These are phyloP conservation scores for Hyphodiscus hymeniophilus DNA, from an alignment of 495 filamentous ascomycete genomes.

Conservation along the genomic window DNA sequence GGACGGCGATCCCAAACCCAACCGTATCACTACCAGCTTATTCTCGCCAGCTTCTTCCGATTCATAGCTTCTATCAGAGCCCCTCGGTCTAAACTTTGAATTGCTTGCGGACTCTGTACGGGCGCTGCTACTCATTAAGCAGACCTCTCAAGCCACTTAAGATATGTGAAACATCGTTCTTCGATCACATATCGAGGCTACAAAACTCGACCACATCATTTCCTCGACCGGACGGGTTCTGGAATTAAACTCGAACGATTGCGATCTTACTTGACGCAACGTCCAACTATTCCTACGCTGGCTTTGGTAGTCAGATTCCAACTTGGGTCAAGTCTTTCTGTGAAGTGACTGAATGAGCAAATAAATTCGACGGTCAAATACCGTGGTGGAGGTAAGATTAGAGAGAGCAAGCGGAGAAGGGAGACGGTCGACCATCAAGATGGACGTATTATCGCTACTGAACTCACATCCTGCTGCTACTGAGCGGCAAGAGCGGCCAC, in stretches of 20 bases:
- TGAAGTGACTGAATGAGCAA: too few species aligned
- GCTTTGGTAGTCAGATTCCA: not conserved
- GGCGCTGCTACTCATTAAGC: conserved; percentile 5
- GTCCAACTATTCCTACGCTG: too few species aligned
- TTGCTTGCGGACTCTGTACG: conserved; percentile 16
- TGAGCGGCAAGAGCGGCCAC: conserved; percentile 13
- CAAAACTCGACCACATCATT: conserved; percentile 15
- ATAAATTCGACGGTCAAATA: not conserved
- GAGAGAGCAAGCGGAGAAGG: not conserved
- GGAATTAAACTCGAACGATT: conserved; percentile 5
- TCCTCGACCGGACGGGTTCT: conserved; percentile 9
- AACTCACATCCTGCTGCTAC: conserved; percentile 16
- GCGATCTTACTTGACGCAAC: not conserved
- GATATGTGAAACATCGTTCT: conserved; percentile 18
- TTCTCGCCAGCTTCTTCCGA: conserved; percentile 14
- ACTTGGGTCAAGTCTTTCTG: not conserved
- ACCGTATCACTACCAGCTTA: conserved; percentile 6
- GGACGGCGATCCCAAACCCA: conserved; percentile 14
- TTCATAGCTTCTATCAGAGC: conserved; percentile 18
- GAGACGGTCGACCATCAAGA: conserved; percentile 4
- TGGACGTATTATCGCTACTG: conserved; percentile 23
- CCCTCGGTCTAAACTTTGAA: conserved; percentile 12
- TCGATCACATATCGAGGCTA: conserved; percentile 16
- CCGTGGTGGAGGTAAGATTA: not conserved
- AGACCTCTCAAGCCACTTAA: conserved; percentile 10